Percentiles rank a stretch among this genome's conserved stretches.
These are phyloP conservation scores for Fusarium siculi DNA, from an alignment of 2,329 filamentous ascomycete genomes.

Conservation along the genomic window DNA sequence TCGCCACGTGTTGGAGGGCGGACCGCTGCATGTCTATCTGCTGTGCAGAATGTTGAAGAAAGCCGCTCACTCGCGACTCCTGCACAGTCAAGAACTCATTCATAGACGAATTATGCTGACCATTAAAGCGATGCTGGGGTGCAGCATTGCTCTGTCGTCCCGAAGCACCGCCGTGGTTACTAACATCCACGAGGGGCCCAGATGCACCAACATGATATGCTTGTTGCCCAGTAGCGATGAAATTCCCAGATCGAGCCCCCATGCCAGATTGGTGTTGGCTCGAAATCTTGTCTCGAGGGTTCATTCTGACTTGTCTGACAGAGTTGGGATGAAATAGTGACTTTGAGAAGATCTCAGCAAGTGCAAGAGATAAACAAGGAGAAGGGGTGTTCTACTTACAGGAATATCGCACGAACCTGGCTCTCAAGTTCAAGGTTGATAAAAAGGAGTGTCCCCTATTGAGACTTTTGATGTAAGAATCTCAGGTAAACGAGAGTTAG, in stretches of 20 bases:
- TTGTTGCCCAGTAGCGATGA: not conserved
- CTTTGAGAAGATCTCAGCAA: not conserved
- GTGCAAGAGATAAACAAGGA: not conserved
- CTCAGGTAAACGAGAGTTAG: not conserved
- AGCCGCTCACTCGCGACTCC: not conserved
- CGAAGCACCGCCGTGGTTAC: fast-evolving
- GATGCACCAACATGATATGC: not conserved
- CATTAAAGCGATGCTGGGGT: fast-evolving
- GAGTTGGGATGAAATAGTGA: not conserved
- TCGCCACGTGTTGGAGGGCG: not conserved
- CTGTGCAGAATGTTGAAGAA: not conserved
- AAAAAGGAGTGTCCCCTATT: too few relatives aligned
- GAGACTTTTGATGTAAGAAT: too few relatives aligned
- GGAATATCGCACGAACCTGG: not conserved
- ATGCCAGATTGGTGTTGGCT: not conserved
- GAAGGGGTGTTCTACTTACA: not conserved
- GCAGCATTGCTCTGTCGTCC: not conserved
- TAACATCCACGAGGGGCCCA: not conserved
- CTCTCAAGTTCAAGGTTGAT: too few relatives aligned
- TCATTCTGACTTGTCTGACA: not conserved
- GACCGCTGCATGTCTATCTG: not conserved
- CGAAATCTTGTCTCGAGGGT: not conserved
- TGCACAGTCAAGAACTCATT: not conserved
- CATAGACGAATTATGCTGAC: fast-evolving
- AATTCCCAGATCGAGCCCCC: not conserved